These are phyloP conservation scores for Grigorovia humatica DNA, from an alignment of 805 yeast species.

Conservation along the genomic window DNA sequence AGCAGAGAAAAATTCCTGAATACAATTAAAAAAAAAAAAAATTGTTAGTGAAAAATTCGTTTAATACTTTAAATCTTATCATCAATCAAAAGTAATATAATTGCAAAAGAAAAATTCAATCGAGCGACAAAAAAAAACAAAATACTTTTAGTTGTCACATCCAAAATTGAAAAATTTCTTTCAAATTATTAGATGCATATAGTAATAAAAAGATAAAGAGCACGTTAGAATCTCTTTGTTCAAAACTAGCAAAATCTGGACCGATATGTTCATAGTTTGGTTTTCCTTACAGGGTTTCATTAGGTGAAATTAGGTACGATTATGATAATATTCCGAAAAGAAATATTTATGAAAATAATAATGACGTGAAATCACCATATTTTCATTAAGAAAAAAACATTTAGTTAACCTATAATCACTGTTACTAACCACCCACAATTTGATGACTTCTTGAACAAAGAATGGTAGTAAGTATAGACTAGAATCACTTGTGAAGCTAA, in stretches of 20 bases:
- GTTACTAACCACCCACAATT: no score
- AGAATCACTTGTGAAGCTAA: neutral
- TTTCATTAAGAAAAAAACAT: no score
- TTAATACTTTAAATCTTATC: neutral
- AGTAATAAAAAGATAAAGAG: no score
- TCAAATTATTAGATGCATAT: no score
- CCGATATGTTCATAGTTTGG: neutral
- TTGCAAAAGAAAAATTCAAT: neutral
- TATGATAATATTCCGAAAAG: neutral
- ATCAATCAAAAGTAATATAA: neutral
- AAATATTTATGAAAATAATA: neutral
- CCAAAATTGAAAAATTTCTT: no score
- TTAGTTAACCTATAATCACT: no score
- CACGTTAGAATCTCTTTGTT: no score
- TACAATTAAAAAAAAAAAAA: slow-evolving; percentile 9
- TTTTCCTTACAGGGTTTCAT: neutral
- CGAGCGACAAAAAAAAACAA: neutral
- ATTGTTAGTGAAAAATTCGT: slow-evolving; percentile 4
- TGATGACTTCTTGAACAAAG: no score
- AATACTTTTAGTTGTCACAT: neutral
- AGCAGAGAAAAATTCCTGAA: slow-evolving; percentile 76
- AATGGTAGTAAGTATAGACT: no score
- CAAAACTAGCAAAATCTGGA: no score
- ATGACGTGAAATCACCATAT: no score
- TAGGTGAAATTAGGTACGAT: neutral